Base-by-base conservation (phyloP, 2,329 filamentous ascomycete genomes). In the Pseudogymnoascus destructans region DNA sequence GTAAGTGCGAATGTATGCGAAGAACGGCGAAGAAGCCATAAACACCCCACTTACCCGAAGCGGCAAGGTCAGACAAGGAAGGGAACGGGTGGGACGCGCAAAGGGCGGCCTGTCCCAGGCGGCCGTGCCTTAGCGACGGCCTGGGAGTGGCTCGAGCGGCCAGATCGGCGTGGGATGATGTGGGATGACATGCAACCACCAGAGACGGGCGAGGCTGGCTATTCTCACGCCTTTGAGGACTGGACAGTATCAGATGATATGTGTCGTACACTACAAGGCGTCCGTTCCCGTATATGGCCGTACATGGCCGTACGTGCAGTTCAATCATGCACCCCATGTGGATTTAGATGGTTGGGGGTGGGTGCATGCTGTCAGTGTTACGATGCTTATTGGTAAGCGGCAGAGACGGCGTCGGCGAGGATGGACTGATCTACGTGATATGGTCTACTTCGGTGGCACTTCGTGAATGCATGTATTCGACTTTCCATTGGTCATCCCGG, bases 1-100 rank as follows among this genome's bases (percentile, higher is more conserved):
- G 17, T 19, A 13, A 10, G 42, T 15, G 10, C 7, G 21, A n/a
- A 21, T 13, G 40, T 42, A 46, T 46, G 40, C 6, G 13, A 25
- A 21, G 21, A 46, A 46, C 21, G 13, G 21, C 21, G 21, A 46
- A 46, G 40, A 46, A 25, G 7, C 23, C 42, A 23, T 49, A 49
- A 49, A 49, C 42, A 49, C 21, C 42, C 42, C 21, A 27, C 42
- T 49, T 49, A 49, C 42, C 42, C 42, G 13, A 49, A 13, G 13
- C n/a, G 42, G 42, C 42, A 27, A 27, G 23, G 42, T 49, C 42
- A 49, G 42, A 49, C 42, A 49, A 49, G 42, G 42, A 49, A 49
- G 3, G 13, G 42, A 49, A 27, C 42, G 42, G 23, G 42, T 9
- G 23, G 2, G 23, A 49, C 27, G 23, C 13, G 23, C 21, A 25